Evolutionary conservation across 768 basidiomycete species (phyloP).

Genomic region (Boletus rubescentipes): DNA sequence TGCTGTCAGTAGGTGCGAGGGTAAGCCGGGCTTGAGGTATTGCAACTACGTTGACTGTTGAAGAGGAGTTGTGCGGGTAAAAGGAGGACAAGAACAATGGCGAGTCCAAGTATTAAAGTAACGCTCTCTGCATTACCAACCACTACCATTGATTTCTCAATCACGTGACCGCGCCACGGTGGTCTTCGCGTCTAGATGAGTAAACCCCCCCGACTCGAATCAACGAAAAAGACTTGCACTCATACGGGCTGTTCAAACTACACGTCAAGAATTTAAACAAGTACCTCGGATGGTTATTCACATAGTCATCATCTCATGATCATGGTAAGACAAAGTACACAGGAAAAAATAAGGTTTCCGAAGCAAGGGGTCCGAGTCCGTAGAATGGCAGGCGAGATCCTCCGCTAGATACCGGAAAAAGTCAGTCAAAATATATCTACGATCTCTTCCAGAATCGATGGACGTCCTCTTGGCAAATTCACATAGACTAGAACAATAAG

Average conservation of each 20-base stretch:
- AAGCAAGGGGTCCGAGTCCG: too few species aligned
- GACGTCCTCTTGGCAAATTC: neutral
- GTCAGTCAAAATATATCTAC: neutral
- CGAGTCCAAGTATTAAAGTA: neutral
- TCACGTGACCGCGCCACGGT: slow-evolving; percentile 30
- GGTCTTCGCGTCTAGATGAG: neutral
- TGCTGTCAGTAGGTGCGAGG: neutral
- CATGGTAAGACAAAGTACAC: too few species aligned
- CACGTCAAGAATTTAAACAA: too few species aligned
- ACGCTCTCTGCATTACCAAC: neutral
- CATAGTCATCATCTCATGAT: too few species aligned
- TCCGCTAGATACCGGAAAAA: neutral
- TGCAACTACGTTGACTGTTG: neutral
- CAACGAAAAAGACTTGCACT: too few species aligned
- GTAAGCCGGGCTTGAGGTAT: neutral
- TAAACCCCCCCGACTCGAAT: too few species aligned
- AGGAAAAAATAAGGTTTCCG: too few species aligned
- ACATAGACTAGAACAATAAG: neutral
- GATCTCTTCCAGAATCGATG: neutral
- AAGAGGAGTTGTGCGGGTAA: neutral
- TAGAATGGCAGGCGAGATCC: neutral
- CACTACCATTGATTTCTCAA: slow-evolving; percentile 21
- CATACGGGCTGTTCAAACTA: too few species aligned
- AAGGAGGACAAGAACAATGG: neutral
- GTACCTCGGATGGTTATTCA: too few species aligned